Evolutionary conservation across 768 basidiomycete species (phyloP), one percentile per base, ranked within the genome.

Genomic region (Podaxis sp.): DNA sequence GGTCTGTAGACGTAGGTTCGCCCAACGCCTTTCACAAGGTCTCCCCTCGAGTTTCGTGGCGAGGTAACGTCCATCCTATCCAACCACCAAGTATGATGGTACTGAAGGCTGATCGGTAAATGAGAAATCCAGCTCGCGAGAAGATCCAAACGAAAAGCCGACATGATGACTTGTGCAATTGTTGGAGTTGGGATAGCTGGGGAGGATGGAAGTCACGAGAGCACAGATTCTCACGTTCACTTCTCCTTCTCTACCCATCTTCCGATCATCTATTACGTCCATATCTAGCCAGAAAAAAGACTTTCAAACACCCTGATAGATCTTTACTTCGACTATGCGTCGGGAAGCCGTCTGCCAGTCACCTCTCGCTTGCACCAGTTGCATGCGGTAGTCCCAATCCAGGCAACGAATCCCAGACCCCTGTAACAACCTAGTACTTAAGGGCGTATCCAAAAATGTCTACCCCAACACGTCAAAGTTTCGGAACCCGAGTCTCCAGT

Each of bases 1-100:
- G 76, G 67, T 6, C 86, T 88, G 48, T 83, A 76, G 18, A 82
- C 62, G 64, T 86, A 81, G 3, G 76, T 77, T 85, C 85, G 21
- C 69, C 73, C 18, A 88, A 78, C 6, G 68, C 66, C 10, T 66
- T 68, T 23, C 82, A 77, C 23, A 91, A 66, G 16, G 62, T 64
- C 55, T 87, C 83, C 87, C 90, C 89, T 50, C 83, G 75, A 18
- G 68, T 32, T 32, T 32, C 32, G 32, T 32, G 32, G 0, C 32
- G 7, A 32, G 2, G 32, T 32, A 32, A 9, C 2, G 7, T 9
- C 7, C 32, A 32, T 32, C 32, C 32, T 32, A 32, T 9, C 9
- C 32, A 32, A 7, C 32, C 32, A 32, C 32, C 32, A 32, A 32
- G 32, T 9, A 9, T 62, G 42, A 44, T 44, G n/a, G 9, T 18